Evolutionary conservation across 257 asterid genomes (phyloP), one percentile per base, ranked within the genome.

Genomic region (Orobanche coerulescens): DNA sequence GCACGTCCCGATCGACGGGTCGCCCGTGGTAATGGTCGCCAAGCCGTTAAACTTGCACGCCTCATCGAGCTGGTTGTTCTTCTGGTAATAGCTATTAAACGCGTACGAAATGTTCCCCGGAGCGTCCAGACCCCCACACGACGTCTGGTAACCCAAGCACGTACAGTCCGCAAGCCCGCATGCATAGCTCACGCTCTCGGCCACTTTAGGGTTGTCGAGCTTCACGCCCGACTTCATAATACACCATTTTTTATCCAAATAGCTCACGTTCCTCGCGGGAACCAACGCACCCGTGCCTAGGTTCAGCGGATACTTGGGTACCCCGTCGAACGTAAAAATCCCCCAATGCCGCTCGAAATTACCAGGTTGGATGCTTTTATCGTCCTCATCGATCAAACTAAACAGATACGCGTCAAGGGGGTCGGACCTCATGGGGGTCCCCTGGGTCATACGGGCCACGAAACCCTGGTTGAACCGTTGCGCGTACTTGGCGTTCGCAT

Each of bases 331-430:
- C 50, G 58, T 14, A 20, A 87, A 78, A 5, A 84, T 65, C 11
- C 96, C 96, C 95, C 96, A 84, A 28, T 87, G 96, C 11, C 96
- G 81, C 68, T 87, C 96, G 25, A 87, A 87, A 43, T 81, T 82
- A 16, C 96, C 92, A 0, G 96, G 96, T 33, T 81, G 87, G 37
- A 82, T 76, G 73, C 96, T 87, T 81, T 87, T 87, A 0, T 79
- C 80, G 15, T 87, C 96, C 76, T 87, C 96, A 28, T 87, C 96
- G 5, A 87, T 74, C 71, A 84, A 71, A 74, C 96, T 82, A 24
- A 87, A 87, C 2, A 87, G 83, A 66, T 87, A 82, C 0, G 89
- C 96, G 25, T 82, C 80, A 7, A 87, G 24, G 1, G 94, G 91
- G 4, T 84, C 91, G 1, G 86, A 82, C 68, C 94, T 75, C 91